Percentiles rank a stretch among this genome's conserved stretches.
Evolutionary conservation across 495 filamentous ascomycete genomes (phyloP).

Genomic region (Aspergillus ostianus): DNA sequence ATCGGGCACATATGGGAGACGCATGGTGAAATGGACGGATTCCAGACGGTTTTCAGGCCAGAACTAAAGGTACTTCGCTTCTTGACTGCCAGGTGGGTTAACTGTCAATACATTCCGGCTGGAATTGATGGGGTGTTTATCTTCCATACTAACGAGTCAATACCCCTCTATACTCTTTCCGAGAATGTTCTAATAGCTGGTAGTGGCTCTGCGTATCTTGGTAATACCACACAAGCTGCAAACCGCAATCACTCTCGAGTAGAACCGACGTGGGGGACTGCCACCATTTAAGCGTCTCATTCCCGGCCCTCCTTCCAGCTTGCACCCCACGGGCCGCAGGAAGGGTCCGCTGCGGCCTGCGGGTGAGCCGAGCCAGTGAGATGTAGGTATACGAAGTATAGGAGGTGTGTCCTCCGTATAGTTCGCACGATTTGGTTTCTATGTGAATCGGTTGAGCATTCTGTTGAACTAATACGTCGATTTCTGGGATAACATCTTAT

Average conservation of each 20-base stretch:
- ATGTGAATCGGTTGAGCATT: too few relatives aligned
- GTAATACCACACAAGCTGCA: neutral
- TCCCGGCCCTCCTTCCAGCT: neutral
- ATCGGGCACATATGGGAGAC: conserved; percentile 65
- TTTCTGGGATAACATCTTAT: too few relatives aligned
- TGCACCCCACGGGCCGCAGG: conserved; percentile 9
- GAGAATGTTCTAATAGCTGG: neutral
- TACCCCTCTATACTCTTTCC: neutral
- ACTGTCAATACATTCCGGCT: neutral
- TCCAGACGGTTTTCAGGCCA: neutral
- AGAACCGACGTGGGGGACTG: neutral
- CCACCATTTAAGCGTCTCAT: neutral
- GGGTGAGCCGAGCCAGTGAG: conserved; percentile 9
- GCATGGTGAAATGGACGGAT: conserved; percentile 50
- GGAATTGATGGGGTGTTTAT: neutral
- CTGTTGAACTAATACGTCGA: too few relatives aligned
- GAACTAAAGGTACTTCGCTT: conserved; percentile 3
- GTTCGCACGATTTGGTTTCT: too few relatives aligned
- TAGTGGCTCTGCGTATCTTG: neutral
- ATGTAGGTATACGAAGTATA: neutral
- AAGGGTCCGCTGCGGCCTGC: conserved; percentile 14
- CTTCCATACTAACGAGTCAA: neutral
- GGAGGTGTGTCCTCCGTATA: too few relatives aligned
- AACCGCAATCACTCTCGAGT: neutral
- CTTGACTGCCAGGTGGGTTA: neutral